Evolutionary conservation across 345 rosid genomes (phyloP), one percentile per base, ranked within the genome.

Genomic region (Eucalyptus cloeziana): DNA sequence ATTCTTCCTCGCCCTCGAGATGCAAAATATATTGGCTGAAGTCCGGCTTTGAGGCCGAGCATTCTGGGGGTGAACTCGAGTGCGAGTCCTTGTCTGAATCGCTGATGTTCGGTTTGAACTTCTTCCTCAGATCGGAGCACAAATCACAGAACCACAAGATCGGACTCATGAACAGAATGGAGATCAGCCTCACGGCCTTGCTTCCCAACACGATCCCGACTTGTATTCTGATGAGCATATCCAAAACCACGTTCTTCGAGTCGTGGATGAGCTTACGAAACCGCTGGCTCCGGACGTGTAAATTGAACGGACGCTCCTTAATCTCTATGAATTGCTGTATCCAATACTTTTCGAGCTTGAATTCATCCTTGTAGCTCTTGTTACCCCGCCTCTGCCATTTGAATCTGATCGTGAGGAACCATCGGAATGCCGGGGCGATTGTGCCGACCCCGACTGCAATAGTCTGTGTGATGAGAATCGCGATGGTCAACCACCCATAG

Each of bases 1-100:
- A 92, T 69, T 92, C 93, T 22, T 93, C 92, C 93, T 97, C 99
- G 33, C 97, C 99, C 94, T 97, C 98, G 52, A 97, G 97, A 91
- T 95, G 94, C 92, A 97, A 86, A 87, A 96, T 98, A 89, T 90
- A 97, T 16, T 90, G 92, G 52, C 95, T 91, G 47, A 97, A 94
- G 54, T 96, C 97, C 9, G 79, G 90, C 90, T 90, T 93, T 13
- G 86, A 19, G 25, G 10, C 44, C 25, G 44, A 71, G 81, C 44
- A 54, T 87, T 90, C 88, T 5, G 89, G 45, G 86, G 49, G 89
- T 40, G 91, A 89, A 86, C 91, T 91, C 52, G 88, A 88, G 52
- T 89, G 93, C 11, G 93, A 87, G 85, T 93, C 98, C 87, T 30
- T 86, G 43, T 45, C 90, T 24, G 91, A 80, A 69, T 90, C 89